Evolutionary conservation across 139 green algal species (phyloP), one percentile per base, ranked within the genome.

Genomic region (Chlamydomonas sphaeroides): DNA sequence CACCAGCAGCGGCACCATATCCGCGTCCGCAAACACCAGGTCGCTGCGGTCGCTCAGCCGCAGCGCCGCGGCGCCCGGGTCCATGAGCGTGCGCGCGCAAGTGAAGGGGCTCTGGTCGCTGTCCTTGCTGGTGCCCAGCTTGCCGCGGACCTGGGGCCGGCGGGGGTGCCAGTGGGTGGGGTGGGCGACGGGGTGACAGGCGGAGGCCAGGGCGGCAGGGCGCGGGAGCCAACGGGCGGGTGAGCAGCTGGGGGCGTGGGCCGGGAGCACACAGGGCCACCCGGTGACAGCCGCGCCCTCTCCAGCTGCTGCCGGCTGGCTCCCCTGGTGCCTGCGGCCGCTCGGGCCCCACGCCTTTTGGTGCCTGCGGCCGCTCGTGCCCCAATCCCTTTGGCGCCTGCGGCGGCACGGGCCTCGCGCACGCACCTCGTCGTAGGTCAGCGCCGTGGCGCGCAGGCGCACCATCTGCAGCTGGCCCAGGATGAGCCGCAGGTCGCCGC

Each of bases 401-500:
- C n/a, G n/a, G n/a, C n/a, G n/a, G n/a, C n/a, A n/a, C n/a, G n/a
- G n/a, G n/a, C n/a, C n/a, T n/a, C n/a, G n/a, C 45, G 11, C 70
- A 85, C 94, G 93, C 67, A 95, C 90, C 41, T 98, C 90, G 66
- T 96, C 91, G 84, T 95, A 99, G 5, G 84, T 84, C 30, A 99
- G 88, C 2, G 82, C 57, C 7, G 65, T 57, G 0, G 85, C 41
- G 23, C 89, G 88, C 83, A 96, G 81, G n/a, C 95, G 92, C 61
- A 96, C 68, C 87, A 93, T 92, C 84, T 99, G 97, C 85, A 99
- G 92, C 92, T 97, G 92, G 2, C 97, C 97, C 80, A 99, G 89
- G 48, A 98, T 85, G 30, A 96, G 79, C 17, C 97, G 91, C 80
- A 99, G 91, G 90, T 99, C 97, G 49, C 92, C 93, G 67, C 96